Conservation (phyloP, 768 basidiomycete species). For the Cantharellus anzutake region DNA sequence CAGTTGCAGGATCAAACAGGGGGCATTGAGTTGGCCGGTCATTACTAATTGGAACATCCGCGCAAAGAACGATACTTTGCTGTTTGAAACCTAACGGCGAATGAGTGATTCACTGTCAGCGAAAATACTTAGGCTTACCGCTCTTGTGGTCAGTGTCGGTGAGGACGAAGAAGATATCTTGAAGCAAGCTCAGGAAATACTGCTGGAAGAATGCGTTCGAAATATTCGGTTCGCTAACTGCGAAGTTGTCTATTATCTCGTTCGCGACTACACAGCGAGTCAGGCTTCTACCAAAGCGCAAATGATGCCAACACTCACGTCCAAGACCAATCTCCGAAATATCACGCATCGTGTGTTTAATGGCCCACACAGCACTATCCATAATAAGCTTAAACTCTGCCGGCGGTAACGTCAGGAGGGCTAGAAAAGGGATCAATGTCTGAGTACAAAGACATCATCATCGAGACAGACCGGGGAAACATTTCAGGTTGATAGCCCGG, state of each 20-base stretch:
- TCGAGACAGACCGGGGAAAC: conserved; percentile 71
- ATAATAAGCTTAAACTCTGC: conserved; percentile 92
- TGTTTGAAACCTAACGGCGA: conserved; percentile 54
- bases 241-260: conserved; percentile 92
- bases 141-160: conserved; percentile 99
- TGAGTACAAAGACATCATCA: conserved; percentile 1
- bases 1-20: conserved; percentile 56
- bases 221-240: conserved; percentile 52
- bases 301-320: conserved; percentile 10
- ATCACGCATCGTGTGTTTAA: conserved; percentile 98
- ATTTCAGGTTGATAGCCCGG: conserved; percentile 76
- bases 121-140: conserved; percentile 19
- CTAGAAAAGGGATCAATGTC: conserved; percentile 19
- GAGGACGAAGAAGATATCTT: conserved; percentile 92
- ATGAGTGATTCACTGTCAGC: not conserved
- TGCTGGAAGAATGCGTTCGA: conserved; percentile 91
- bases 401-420: conserved; percentile 72
- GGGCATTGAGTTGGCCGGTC: conserved; percentile 54
- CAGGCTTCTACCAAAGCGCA: not conserved
- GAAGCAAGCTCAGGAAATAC: conserved; percentile 82
- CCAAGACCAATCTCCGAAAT: conserved; percentile 64
- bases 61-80: conserved; percentile 79
- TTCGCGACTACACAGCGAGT: conserved; percentile 43
- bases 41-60: conserved; percentile 88
- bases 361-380: conserved; percentile 99